Percentiles rank a stretch among this genome's conserved stretches.
Evolutionary conservation across 2,329 filamentous ascomycete genomes (phyloP).

Genomic region (Allantophomopsis lycopodina): DNA sequence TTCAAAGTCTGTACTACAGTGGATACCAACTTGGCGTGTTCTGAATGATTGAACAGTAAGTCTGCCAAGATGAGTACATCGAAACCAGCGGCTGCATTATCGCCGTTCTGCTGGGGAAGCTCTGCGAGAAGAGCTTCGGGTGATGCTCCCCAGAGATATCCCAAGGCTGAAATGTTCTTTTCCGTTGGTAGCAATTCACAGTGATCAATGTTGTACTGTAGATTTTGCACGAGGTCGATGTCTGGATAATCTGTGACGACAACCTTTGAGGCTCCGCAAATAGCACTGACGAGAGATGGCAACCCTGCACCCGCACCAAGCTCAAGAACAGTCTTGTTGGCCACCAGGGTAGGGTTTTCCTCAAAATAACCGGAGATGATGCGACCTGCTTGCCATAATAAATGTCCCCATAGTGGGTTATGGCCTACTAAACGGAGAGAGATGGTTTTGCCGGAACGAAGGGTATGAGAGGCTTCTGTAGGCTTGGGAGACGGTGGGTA

Average conservation of each 20-base stretch:
- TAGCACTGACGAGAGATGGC: constrained; percentile 64
- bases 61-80: constrained; percentile 81
- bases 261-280: constrained; percentile 54
- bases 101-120: constrained; percentile 15
- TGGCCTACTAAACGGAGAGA: constrained; percentile 70
- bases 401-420: constrained; percentile 80
- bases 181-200: constrained; percentile 4
- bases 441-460: constrained; percentile 41
- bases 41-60: constrained; percentile 79
- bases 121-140: constrained; percentile 37
- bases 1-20: constrained; percentile 58
- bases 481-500: constrained; percentile 66
- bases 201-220: constrained; percentile 57
- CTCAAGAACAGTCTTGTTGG: constrained; percentile 63
- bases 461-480: constrained; percentile 57
- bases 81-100: constrained; percentile 33
- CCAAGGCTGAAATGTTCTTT: constrained; percentile 39
- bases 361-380: constrained; percentile 71
- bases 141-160: constrained; percentile 74
- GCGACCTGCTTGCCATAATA: constrained; percentile 82
- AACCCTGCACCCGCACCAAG: constrained; percentile 81
- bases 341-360: constrained; percentile 47
- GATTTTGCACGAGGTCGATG: constrained; percentile 65
- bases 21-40: constrained; percentile 65
- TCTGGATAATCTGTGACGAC: constrained; percentile 89